Evolutionary conservation across 306 rosid genomes (phyloP).

Genomic region (Quercus ilex): DNA sequence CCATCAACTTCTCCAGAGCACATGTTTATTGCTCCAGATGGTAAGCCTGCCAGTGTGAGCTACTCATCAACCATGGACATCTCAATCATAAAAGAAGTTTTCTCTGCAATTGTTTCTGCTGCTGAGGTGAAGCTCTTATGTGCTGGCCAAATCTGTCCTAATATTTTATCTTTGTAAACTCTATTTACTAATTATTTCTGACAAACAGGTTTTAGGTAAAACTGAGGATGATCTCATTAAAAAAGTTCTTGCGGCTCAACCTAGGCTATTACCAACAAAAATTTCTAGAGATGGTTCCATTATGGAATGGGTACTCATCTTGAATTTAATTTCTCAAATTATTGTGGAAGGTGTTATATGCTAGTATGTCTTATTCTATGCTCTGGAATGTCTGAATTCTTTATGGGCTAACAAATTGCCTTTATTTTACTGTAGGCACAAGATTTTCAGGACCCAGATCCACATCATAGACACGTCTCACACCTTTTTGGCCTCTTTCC

Average conservation of each 20-base stretch:
- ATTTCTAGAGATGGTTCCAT: slow-evolving; percentile 84
- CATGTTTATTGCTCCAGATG: slow-evolving; percentile 80
- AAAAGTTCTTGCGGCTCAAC: slow-evolving; percentile 54
- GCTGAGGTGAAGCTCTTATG: slow-evolving; percentile 63
- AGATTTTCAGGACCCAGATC: slow-evolving; percentile 82
- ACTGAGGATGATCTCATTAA: slow-evolving; percentile 52
- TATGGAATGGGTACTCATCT: slow-evolving; percentile 86
- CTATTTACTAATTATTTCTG: slow-evolving; percentile 10
- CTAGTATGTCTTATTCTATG: slow-evolving; percentile 7
- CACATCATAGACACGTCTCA: slow-evolving; percentile 78
- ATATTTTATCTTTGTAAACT: background rate
- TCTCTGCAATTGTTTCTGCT: slow-evolving; percentile 66
- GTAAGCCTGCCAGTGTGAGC: slow-evolving; percentile 89
- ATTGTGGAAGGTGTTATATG: slow-evolving; percentile 3
- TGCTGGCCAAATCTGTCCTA: slow-evolving; percentile 7
- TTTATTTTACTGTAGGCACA: slow-evolving; percentile 51
- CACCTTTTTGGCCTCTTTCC: slow-evolving; percentile 90
- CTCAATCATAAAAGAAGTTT: slow-evolving; percentile 80
- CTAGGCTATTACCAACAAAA: slow-evolving; percentile 66
- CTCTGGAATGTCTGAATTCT: background rate
- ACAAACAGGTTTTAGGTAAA: slow-evolving; percentile 67
- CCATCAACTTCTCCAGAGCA: slow-evolving; percentile 99
- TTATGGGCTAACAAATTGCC: slow-evolving; percentile 9
- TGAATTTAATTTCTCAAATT: background rate
- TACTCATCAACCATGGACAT: slow-evolving; percentile 98